phyloP scores from a whole-genome alignment of 2,329 filamentous ascomycete genomes.

The Paraphoma sp. region DNA sequence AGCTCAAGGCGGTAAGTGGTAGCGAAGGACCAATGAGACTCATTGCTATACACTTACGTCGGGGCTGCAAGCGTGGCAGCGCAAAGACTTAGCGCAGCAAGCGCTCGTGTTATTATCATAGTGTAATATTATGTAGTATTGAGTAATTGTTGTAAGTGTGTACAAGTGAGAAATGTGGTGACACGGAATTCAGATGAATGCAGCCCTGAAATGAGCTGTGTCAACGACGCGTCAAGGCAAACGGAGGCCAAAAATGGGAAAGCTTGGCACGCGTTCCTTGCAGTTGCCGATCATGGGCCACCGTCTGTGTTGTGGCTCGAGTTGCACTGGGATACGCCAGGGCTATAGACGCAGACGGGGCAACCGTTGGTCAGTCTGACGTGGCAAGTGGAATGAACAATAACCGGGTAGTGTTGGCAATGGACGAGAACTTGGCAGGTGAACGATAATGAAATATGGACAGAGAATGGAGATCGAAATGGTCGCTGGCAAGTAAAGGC shows the following conservation, averaged over 20 bases:
- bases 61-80: slow-evolving; percentile 35
- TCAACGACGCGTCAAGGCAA: slow-evolving; percentile 8
- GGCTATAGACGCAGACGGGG: slow-evolving; percentile 12
- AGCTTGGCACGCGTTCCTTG: slow-evolving; percentile 9
- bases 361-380: slow-evolving; percentile 7
- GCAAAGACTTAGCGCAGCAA: slow-evolving; percentile 31
- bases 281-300: slow-evolving; percentile 10
- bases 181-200: slow-evolving; percentile 12
- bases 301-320: slow-evolving; percentile 9
- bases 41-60: slow-evolving; percentile 31
- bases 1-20: no score
- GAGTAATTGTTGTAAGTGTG: slow-evolving; percentile 10
- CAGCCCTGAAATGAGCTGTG: slow-evolving; percentile 7
- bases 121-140: slow-evolving; percentile 14
- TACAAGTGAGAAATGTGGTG: slow-evolving; percentile 10
- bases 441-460: not conserved
- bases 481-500: not conserved
- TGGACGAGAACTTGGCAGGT: not conserved
- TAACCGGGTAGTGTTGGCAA: not conserved
- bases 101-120: slow-evolving; percentile 34
- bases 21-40: slow-evolving; percentile 5
- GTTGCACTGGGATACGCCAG: slow-evolving; percentile 15
- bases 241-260: slow-evolving; percentile 1
- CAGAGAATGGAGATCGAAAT: not conserved
- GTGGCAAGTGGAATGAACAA: slow-evolving; percentile 7